A percentile compares a stretch with the other conserved stretches of the same genome.
Conservation (phyloP, 371 early-diverging fungal species). For the Phascolomyces articulosus region DNA sequence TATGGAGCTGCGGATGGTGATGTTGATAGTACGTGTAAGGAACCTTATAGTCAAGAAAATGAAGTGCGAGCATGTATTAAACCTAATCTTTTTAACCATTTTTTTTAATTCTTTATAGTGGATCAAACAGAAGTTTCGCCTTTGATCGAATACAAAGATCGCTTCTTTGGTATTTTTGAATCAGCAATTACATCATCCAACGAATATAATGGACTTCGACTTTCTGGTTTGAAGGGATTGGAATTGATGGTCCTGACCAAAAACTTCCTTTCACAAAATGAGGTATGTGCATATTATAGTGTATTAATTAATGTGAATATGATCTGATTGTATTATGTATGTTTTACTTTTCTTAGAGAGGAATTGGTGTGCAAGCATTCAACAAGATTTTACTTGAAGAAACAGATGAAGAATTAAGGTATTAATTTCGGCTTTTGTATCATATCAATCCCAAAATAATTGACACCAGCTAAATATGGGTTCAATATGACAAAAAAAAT, state of each 20-base stretch:
- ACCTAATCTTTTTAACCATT: background rate
- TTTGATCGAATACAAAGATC: slow-evolving; percentile 65
- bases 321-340: too few species aligned
- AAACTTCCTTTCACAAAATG: slow-evolving; percentile 60
- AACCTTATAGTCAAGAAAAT: background rate
- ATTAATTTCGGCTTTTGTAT: too few species aligned
- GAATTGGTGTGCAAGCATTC: slow-evolving; percentile 59
- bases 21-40: slow-evolving; percentile 23
- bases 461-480: too few species aligned
- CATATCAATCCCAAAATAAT: too few species aligned
- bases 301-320: too few species aligned
- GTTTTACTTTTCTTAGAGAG: slow-evolving; percentile 28
- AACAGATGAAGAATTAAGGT: slow-evolving; percentile 56
- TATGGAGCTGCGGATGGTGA: slow-evolving; percentile 58
- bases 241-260: slow-evolving; percentile 64
- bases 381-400: slow-evolving; percentile 58
- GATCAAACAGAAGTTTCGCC: slow-evolving; percentile 53
- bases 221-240: slow-evolving; percentile 71
- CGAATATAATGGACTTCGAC: slow-evolving; percentile 73
- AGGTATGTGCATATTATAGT: slow-evolving; percentile 27
- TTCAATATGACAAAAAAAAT: too few species aligned
- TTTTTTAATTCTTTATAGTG: background rate
- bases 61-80: background rate
- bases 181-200: slow-evolving; percentile 61
- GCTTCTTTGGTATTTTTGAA: slow-evolving; percentile 68